Evolutionary conservation across 2,329 filamentous ascomycete genomes (phyloP).

Genomic region (Colletotrichum lupini): DNA sequence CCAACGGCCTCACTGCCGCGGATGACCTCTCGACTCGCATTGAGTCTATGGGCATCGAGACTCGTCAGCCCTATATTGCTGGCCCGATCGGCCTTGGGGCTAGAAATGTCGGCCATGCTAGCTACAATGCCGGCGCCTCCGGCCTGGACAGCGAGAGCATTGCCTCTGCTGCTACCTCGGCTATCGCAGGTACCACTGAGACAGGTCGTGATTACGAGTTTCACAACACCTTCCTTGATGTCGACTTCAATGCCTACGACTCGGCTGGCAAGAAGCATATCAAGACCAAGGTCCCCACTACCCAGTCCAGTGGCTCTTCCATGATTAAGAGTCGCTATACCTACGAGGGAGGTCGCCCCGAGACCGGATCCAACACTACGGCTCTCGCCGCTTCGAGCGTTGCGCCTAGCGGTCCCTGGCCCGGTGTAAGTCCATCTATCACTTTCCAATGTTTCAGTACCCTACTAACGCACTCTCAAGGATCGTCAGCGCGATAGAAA

Average conservation of each 20-base stretch:
- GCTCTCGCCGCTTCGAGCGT: background rate
- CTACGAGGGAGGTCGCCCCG: background rate
- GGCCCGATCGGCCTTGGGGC: too few relatives aligned
- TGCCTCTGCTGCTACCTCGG: background rate
- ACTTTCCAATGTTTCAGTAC: background rate
- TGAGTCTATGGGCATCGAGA: background rate
- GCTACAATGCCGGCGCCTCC: background rate
- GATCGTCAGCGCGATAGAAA: conserved; percentile 19
- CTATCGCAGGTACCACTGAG: background rate
- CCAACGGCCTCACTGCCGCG: background rate
- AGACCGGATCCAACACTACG: background rate
- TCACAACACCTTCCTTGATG: background rate
- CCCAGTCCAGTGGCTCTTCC: conserved; percentile 8
- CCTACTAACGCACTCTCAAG: background rate
- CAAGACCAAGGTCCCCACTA: conserved; percentile 40
- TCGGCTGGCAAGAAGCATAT: conserved; percentile 39
- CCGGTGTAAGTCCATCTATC: background rate
- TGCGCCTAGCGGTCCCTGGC: background rate
- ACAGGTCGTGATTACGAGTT: background rate
- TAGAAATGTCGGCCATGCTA: background rate
- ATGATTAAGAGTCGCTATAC: background rate
- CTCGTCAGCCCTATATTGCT: background rate
- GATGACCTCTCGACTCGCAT: background rate
- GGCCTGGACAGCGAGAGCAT: background rate
- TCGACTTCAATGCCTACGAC: conserved; percentile 43